These are phyloP conservation scores for Carex littledalei DNA, from an alignment of 176 grass and related monocot species.

Conservation along the genomic window DNA sequence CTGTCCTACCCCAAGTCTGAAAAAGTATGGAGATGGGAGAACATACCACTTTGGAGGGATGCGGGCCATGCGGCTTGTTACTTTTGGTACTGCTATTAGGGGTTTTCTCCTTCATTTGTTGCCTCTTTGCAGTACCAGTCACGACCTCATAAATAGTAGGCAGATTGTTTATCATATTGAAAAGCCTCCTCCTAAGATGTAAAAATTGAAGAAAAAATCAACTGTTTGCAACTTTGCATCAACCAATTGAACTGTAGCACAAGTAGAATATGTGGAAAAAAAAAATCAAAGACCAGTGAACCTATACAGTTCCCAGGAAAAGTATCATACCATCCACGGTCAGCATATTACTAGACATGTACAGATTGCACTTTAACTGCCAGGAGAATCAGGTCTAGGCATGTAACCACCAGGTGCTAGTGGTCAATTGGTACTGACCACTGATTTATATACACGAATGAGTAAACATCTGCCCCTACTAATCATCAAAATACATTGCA, in stretches of 20 bases:
- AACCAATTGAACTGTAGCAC: not conserved
- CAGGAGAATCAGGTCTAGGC: too few relatives aligned
- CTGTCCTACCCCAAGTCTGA: not conserved
- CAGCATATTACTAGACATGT: not conserved
- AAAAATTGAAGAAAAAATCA: not conserved
- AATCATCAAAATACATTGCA: not conserved
- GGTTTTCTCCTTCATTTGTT: constrained; percentile 77
- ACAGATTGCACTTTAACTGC: too few relatives aligned
- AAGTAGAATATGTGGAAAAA: not conserved
- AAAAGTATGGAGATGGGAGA: not conserved
- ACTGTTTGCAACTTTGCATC: not conserved
- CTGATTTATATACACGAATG: not conserved
- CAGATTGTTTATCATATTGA: constrained; percentile 91
- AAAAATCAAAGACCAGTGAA: not conserved
- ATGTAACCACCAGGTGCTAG: not conserved
- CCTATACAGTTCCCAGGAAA: not conserved
- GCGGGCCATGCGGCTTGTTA: constrained; percentile 36
- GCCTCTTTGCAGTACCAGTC: constrained; percentile 67
- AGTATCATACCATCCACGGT: not conserved
- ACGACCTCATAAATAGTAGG: constrained; percentile 93
- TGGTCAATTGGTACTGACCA: not conserved
- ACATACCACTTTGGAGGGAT: constrained; percentile 60
- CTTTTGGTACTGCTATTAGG: constrained; percentile 84
- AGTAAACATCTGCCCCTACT: too few relatives aligned
- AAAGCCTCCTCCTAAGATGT: constrained; percentile 63